A percentile compares a stretch with the other conserved stretches of the same genome.
Evolutionary conservation across 2,329 filamentous ascomycete species (phyloP).

Genomic region (Trichoderma oligosporum): DNA sequence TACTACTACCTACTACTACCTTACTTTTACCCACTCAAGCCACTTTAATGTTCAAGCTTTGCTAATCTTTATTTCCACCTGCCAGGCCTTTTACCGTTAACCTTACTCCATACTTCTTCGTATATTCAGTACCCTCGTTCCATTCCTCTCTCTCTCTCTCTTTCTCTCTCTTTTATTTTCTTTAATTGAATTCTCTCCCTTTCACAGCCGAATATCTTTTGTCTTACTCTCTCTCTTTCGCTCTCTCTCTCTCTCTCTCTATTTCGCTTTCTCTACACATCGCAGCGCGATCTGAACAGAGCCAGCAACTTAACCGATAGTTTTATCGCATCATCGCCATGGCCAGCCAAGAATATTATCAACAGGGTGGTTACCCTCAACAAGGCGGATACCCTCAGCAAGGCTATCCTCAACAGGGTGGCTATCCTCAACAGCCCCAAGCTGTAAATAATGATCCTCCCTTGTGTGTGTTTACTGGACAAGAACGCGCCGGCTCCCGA

Average conservation of each 20-base stretch:
- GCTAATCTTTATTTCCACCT: slow-evolving; percentile 14
- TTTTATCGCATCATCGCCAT: slow-evolving; percentile 31
- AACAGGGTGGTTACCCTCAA: slow-evolving; percentile 27
- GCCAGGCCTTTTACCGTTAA: neutral
- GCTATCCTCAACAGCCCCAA: slow-evolving; percentile 40
- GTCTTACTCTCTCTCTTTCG: neutral
- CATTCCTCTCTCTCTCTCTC: neutral
- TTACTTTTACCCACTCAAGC: neutral
- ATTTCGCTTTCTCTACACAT: neutral
- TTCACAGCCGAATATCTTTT: neutral
- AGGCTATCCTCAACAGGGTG: slow-evolving; percentile 35
- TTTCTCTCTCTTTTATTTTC: neutral
- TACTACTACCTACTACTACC: neutral
- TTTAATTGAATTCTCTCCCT: neutral
- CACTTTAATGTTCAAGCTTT: slow-evolving; percentile 4
- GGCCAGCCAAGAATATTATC: slow-evolving; percentile 43
- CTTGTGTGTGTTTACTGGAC: neutral
- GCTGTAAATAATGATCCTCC: slow-evolving; percentile 30
- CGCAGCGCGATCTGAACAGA: slow-evolving; percentile 3
- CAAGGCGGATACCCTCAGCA: slow-evolving; percentile 36
- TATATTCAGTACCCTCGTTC: neutral
- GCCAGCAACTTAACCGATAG: neutral
- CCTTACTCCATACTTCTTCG: neutral
- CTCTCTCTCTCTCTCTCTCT: neutral
- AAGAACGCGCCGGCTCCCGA: neutral